Percentiles rank a stretch among this genome's conserved stretches.
These are phyloP conservation scores for Ogataea angusta DNA, from an alignment of 805 yeast genomes.

Conservation along the genomic window DNA sequence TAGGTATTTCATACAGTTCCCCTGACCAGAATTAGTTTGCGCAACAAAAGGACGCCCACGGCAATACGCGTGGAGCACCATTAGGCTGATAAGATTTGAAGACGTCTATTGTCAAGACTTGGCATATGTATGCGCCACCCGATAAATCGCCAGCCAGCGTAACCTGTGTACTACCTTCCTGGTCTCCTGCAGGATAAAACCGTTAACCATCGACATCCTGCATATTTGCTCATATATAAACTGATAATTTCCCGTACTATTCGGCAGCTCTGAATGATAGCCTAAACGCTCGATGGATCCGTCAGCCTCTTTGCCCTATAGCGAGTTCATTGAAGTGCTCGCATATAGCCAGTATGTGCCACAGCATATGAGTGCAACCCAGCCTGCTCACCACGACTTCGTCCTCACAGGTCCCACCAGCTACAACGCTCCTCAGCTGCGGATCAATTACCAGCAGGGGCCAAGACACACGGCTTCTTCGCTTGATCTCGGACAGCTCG, in stretches of 20 bases:
- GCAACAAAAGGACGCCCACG: conserved; percentile 3
- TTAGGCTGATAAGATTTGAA: conserved; percentile 4
- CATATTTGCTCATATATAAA: conserved; percentile 4
- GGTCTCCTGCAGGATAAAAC: conserved; percentile 2
- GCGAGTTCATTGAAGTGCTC: conserved; percentile 14
- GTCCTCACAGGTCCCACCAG: not conserved
- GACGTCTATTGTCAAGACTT: not conserved
- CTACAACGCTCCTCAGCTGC: not conserved
- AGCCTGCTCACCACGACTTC: conserved; percentile 1
- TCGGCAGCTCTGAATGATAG: not conserved
- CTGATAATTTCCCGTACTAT: not conserved
- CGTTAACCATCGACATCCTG: not conserved
- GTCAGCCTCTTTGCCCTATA: conserved; percentile 11
- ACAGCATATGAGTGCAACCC: conserved; percentile 11
- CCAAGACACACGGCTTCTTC: conserved; percentile 2
- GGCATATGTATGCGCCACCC: conserved; percentile 6
- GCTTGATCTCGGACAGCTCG: not conserved
- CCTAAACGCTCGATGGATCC: conserved; percentile 9
- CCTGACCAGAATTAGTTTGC: conserved; percentile 4
- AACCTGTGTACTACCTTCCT: not conserved
- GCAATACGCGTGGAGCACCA: not conserved
- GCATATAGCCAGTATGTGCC: conserved; percentile 14
- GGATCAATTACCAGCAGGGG: conserved; percentile 1
- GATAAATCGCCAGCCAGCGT: conserved; percentile 1
- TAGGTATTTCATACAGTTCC: conserved; percentile 1